Conservation (phyloP, 2,329 filamentous ascomycete genomes). For the Epicoccum nigrum region DNA sequence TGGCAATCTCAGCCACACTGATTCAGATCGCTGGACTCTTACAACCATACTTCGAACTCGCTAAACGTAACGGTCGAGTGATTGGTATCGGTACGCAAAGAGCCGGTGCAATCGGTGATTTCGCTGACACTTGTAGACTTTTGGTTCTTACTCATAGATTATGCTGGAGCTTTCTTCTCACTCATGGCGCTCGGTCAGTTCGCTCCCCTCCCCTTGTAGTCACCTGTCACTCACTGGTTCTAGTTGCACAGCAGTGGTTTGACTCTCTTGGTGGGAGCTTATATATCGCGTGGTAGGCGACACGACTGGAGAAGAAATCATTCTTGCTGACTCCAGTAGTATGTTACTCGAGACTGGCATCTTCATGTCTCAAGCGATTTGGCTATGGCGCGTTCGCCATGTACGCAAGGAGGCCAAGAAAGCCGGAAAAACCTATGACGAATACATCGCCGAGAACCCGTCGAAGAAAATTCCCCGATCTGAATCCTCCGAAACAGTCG, state of each 20-base stretch:
- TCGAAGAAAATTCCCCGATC: constrained; percentile 31
- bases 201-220: background rate
- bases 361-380: constrained; percentile 64
- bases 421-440: constrained; percentile 62
- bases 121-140: constrained; percentile 47
- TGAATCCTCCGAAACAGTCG: constrained; percentile 33
- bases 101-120: constrained; percentile 20
- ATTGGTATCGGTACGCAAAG: constrained; percentile 62
- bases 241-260: constrained; percentile 65
- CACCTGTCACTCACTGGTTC: constrained; percentile 33
- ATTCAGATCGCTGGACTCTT: constrained; percentile 63
- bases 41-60: constrained; percentile 67
- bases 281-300: constrained; percentile 64
- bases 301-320: background rate
- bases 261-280: constrained; percentile 66
- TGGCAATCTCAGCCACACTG: constrained; percentile 65
- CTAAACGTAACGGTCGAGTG: constrained; percentile 66
- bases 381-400: constrained; percentile 62
- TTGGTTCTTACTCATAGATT: constrained; percentile 66
- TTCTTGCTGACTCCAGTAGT: constrained; percentile 40
- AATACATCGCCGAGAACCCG: constrained; percentile 48
- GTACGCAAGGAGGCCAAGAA: constrained; percentile 60
- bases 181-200: constrained; percentile 64
- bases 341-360: constrained; percentile 65
- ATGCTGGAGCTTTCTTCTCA: constrained; percentile 66